These are phyloP conservation scores for Fusarium torreyae DNA, from an alignment of 2,329 filamentous ascomycete genomes.

Conservation along the genomic window DNA sequence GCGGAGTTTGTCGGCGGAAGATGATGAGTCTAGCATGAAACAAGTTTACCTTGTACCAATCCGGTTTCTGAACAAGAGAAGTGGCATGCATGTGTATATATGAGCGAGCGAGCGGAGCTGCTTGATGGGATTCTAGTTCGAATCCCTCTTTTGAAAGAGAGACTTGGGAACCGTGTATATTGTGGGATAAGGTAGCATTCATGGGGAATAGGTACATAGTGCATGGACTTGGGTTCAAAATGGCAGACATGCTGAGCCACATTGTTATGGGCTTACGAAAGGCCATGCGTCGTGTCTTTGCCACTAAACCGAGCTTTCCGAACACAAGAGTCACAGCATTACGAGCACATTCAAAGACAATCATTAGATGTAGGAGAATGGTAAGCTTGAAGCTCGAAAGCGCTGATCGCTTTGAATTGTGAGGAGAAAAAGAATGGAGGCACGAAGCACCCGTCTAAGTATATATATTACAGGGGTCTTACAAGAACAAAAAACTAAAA, in stretches of 20 bases:
- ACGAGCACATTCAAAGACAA: background rate
- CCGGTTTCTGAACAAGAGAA: background rate
- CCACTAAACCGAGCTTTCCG: slow-evolving; percentile 40
- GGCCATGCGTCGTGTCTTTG: slow-evolving; percentile 19
- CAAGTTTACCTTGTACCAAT: slow-evolving; percentile 2
- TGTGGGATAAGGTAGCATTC: slow-evolving; percentile 23
- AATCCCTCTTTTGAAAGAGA: slow-evolving; percentile 10
- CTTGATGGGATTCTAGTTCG: slow-evolving; percentile 20
- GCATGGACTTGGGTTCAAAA: slow-evolving; percentile 10
- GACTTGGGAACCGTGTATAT: slow-evolving; percentile 33
- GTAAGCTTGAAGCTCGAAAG: background rate
- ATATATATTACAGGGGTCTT: slow-evolving; percentile 47
- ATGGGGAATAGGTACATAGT: slow-evolving; percentile 31
- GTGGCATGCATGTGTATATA: slow-evolving; percentile 33
- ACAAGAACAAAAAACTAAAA: slow-evolving; percentile 28
- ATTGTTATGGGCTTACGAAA: slow-evolving; percentile 31
- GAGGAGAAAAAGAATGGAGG: slow-evolving; percentile 19
- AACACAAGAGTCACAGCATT: slow-evolving; percentile 18
- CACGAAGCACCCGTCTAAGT: slow-evolving; percentile 31
- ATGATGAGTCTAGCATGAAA: slow-evolving; percentile 7
- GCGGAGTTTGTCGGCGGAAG: slow-evolving; percentile 17
- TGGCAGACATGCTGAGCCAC: slow-evolving; percentile 12
- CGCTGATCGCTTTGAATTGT: background rate
- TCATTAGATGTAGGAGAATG: background rate
- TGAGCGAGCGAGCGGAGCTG: slow-evolving; percentile 18